Conservation (phyloP, 805 yeast genomes). For the Candida piceae region DNA sequence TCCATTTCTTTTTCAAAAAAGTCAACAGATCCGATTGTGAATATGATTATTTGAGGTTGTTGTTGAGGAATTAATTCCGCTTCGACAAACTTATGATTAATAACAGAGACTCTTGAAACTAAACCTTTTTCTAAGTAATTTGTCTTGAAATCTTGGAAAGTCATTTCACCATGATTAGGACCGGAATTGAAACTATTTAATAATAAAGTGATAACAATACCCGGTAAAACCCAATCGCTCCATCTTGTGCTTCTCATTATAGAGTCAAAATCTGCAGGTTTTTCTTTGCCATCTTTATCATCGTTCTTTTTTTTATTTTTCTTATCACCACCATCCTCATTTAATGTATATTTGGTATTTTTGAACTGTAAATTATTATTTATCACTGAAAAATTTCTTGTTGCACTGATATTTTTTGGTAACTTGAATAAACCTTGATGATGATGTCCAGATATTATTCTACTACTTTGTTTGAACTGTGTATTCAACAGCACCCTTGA, state of each 20-base stretch:
- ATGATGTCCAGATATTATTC: not conserved
- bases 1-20: constrained; percentile 77
- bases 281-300: constrained; percentile 5
- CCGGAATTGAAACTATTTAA: constrained; percentile 13
- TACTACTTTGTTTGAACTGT: not conserved
- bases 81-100: constrained; percentile 71
- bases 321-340: no score
- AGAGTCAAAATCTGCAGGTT: constrained; percentile 3
- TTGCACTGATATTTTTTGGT: not conserved
- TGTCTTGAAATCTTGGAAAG: constrained; percentile 88
- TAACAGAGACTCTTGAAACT: constrained; percentile 68
- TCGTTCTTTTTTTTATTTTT: not conserved
- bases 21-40: constrained; percentile 86
- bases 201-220: constrained; percentile 20
- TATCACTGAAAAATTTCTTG: constrained; percentile 12
- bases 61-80: constrained; percentile 41
- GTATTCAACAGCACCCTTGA: constrained; percentile 1
- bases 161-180: constrained; percentile 39
- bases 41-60: constrained; percentile 34
- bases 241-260: constrained; percentile 13
- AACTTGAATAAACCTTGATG: not conserved
- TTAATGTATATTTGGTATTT: constrained; percentile 5
- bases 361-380: constrained; percentile 13
- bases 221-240: constrained; percentile 25
- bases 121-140: constrained; percentile 70